Evolutionary conservation across 108 stramenopile genomes (phyloP).

Genomic region (Bacterosira constricta): DNA sequence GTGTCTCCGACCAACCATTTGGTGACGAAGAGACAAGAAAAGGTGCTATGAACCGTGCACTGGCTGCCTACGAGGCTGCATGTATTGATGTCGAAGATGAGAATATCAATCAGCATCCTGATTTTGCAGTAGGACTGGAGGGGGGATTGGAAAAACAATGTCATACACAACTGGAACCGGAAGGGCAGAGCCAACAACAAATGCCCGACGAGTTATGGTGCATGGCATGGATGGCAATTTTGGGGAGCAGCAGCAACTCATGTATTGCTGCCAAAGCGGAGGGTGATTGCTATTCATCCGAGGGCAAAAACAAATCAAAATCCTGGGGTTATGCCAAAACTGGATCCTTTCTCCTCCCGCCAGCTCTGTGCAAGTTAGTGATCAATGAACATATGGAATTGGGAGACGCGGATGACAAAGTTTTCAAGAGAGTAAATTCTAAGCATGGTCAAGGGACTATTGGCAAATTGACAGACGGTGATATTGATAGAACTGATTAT

Average conservation of each 20-base stretch:
- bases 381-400: slow-evolving; percentile 82
- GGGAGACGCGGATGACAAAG: slow-evolving; percentile 88
- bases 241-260: slow-evolving; percentile 49
- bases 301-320: slow-evolving; percentile 9
- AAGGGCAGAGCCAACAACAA: background rate
- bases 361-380: slow-evolving; percentile 60
- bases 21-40: slow-evolving; percentile 83
- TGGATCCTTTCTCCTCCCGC: slow-evolving; percentile 82
- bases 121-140: slow-evolving; percentile 89
- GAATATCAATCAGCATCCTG: slow-evolving; percentile 22
- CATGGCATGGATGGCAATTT: slow-evolving; percentile 94
- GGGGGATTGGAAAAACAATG: slow-evolving; percentile 83
- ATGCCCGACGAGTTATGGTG: slow-evolving; percentile 63
- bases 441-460: slow-evolving; percentile 88
- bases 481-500: slow-evolving; percentile 83
- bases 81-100: slow-evolving; percentile 15
- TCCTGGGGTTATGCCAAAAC: slow-evolving; percentile 71
- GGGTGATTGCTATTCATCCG: slow-evolving; percentile 3
- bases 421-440: slow-evolving; percentile 71
- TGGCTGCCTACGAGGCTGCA: slow-evolving; percentile 58
- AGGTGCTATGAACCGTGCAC: slow-evolving; percentile 88
- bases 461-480: slow-evolving; percentile 78
- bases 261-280: slow-evolving; percentile 17
- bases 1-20: slow-evolving; percentile 87
- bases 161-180: background rate